Percentiles rank a stretch among this genome's conserved stretches.
Evolutionary conservation across 2,329 filamentous ascomycete species (phyloP).

Genomic region (Talaromyces sp.): DNA sequence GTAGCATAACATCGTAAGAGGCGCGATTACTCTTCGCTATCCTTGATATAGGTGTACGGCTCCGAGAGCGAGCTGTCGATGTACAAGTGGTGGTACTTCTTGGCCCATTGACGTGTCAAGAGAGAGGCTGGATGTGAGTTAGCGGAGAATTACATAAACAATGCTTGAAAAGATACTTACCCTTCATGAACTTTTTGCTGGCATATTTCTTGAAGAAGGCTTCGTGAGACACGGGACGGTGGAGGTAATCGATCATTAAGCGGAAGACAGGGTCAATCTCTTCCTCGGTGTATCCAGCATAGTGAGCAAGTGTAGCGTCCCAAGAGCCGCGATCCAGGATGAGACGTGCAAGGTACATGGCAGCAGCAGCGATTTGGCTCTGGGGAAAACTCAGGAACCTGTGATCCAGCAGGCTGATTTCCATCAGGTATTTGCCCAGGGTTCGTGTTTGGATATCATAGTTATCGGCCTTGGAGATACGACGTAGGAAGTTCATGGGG

Average conservation of each 20-base stretch:
- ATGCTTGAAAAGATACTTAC: constrained; percentile 55
- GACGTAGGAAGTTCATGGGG: constrained; percentile 98
- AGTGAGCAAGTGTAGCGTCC: constrained; percentile 86
- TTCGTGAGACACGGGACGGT: constrained; percentile 85
- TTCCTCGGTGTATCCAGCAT: constrained; percentile 88
- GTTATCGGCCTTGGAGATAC: constrained; percentile 98
- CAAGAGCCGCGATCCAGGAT: constrained; percentile 90
- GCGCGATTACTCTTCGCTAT: constrained; percentile 33
- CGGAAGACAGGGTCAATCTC: constrained; percentile 91
- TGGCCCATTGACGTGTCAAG: constrained; percentile 88
- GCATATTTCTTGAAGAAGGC: constrained; percentile 99
- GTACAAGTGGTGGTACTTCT: constrained; percentile 63
- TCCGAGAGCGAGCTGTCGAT: constrained; percentile 37
- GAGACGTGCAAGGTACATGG: constrained; percentile 92
- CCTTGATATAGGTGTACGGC: constrained; percentile 37
- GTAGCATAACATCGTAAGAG: constrained; percentile 30
- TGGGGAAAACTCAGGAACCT: constrained; percentile 88
- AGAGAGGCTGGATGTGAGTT: constrained; percentile 70
- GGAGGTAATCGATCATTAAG: constrained; percentile 96
- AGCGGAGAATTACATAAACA: constrained; percentile 9
- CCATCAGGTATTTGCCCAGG: constrained; percentile 94
- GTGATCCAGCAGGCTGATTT: constrained; percentile 94
- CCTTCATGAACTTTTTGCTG: constrained; percentile 98
- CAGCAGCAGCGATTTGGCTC: constrained; percentile 84
- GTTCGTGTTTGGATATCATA: constrained; percentile 98